Percentiles rank a stretch among this genome's conserved stretches.
Evolutionary conservation across 2,329 filamentous ascomycete species (phyloP).

Genomic region (Fusarium multiceps): DNA sequence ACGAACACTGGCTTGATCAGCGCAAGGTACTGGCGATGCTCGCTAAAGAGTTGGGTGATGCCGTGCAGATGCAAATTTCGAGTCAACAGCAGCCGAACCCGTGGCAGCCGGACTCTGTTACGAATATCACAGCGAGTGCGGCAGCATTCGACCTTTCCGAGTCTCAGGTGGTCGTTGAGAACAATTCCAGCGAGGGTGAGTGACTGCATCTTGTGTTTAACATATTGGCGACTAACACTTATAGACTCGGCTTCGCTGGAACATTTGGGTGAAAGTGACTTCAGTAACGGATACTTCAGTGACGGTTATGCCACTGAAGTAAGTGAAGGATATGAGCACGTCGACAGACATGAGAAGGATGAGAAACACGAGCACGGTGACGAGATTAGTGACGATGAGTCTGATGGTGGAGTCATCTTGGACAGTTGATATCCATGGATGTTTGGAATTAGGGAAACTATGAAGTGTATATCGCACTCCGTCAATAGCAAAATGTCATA

Average conservation of each 20-base stretch:
- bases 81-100: background rate
- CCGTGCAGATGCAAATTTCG: slow-evolving; percentile 13
- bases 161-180: background rate
- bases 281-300: background rate
- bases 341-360: background rate
- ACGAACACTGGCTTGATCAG: slow-evolving; percentile 27
- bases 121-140: slow-evolving; percentile 22
- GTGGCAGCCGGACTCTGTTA: slow-evolving; percentile 32
- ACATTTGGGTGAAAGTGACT: slow-evolving; percentile 1
- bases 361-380: background rate
- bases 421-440: background rate
- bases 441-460: background rate
- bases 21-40: slow-evolving; percentile 13
- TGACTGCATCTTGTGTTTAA: background rate
- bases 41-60: slow-evolving; percentile 16
- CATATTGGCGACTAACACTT: background rate
- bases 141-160: slow-evolving; percentile 3
- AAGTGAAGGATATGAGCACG: background rate
- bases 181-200: slow-evolving; percentile 8
- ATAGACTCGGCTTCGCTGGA: slow-evolving; percentile 18
- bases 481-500: background rate
- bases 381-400: slow-evolving; percentile 11
- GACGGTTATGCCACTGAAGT: background rate
- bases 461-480: background rate
- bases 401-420: slow-evolving; percentile 25